Evolutionary conservation across 2,329 filamentous ascomycete genomes (phyloP).

Genomic region (Endoconidiophora laricicola): DNA sequence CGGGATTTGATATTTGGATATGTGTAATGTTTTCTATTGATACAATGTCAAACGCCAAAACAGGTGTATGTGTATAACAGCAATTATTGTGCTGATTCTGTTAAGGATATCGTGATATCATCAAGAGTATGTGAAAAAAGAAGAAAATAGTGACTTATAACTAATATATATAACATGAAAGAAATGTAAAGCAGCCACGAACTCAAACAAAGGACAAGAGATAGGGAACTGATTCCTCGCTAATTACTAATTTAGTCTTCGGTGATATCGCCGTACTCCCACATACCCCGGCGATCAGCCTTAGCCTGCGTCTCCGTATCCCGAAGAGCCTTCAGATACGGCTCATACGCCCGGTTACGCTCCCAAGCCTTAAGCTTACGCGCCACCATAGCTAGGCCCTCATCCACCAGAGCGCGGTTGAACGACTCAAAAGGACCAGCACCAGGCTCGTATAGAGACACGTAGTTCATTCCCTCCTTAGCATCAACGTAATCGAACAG

Average conservation of each 20-base stretch:
- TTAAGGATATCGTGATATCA: no score
- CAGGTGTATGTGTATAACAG: no score
- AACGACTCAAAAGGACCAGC: slow-evolving; percentile 57
- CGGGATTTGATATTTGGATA: no score
- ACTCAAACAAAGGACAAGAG: slow-evolving; percentile 12
- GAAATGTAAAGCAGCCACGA: not conserved
- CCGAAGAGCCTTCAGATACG: slow-evolving; percentile 55
- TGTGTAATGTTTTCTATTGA: no score
- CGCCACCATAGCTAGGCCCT: slow-evolving; percentile 80
- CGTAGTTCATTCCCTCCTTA: slow-evolving; percentile 66
- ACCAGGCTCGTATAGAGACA: slow-evolving; percentile 75
- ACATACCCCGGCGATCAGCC: slow-evolving; percentile 68
- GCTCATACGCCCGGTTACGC: slow-evolving; percentile 48
- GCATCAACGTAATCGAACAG: slow-evolving; percentile 72
- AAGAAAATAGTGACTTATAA: not conserved
- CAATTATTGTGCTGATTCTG: not conserved
- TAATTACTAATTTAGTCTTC: slow-evolving; percentile 46
- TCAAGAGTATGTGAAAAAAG: not conserved
- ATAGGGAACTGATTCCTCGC: no score
- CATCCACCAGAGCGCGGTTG: slow-evolving; percentile 71
- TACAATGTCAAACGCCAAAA: no score
- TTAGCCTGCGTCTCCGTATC: slow-evolving; percentile 66
- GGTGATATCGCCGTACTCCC: slow-evolving; percentile 95
- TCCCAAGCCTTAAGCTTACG: slow-evolving; percentile 89
- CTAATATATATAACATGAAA: not conserved